Evolutionary conservation across 306 rosid species (phyloP).

Genomic region (Prinsepia uniflora): DNA sequence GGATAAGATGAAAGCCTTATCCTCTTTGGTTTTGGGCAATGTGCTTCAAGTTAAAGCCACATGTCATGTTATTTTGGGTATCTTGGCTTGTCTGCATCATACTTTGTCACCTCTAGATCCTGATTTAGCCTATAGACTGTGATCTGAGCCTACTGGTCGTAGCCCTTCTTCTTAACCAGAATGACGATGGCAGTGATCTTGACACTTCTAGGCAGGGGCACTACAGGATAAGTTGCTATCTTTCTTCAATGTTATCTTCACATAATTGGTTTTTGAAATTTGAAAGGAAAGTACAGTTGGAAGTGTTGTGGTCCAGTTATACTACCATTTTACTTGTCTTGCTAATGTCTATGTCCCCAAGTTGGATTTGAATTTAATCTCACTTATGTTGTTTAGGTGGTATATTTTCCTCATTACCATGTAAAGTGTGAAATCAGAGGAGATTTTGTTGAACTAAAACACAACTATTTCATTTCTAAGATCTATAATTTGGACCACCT

Average conservation of each 20-base stretch:
- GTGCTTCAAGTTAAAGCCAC: slow-evolving; percentile 19
- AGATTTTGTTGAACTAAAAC: not conserved
- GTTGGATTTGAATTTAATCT: not conserved
- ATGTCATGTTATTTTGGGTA: slow-evolving; percentile 19
- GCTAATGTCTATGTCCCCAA: not conserved
- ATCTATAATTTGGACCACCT: not conserved
- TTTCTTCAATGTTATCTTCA: not conserved
- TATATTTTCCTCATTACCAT: not conserved
- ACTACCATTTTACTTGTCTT: not conserved
- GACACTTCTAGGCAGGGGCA: not conserved
- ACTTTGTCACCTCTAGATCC: slow-evolving; percentile 7
- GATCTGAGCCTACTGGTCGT: not conserved
- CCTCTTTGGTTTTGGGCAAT: slow-evolving; percentile 13
- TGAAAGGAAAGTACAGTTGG: not conserved
- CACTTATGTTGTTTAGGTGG: not conserved
- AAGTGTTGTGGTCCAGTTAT: not conserved
- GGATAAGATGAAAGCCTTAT: slow-evolving; percentile 26
- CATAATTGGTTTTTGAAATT: not conserved
- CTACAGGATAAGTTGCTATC: not conserved
- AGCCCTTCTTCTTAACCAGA: not conserved
- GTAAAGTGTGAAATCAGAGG: not conserved
- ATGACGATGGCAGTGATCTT: not conserved
- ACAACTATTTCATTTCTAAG: not conserved
- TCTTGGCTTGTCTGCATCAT: slow-evolving; percentile 20
- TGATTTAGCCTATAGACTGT: not conserved